phyloP scores from a whole-genome alignment of 2,329 filamentous ascomycete genomes.

The Fusarium sarcochroum region DNA sequence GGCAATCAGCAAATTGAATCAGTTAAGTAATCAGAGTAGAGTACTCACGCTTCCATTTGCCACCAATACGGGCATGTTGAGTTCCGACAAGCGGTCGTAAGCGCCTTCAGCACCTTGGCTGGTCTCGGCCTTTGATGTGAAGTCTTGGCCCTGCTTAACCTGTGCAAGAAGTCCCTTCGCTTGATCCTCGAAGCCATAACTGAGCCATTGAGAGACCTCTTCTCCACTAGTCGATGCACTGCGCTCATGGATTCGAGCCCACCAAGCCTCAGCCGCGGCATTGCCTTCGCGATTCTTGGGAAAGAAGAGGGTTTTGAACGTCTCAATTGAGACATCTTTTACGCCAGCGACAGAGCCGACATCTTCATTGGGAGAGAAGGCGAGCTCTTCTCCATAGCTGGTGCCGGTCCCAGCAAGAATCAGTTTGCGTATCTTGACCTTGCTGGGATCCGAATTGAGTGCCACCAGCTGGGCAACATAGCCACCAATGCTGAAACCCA shows the following conservation, averaged over 20 bases:
- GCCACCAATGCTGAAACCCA: conserved; percentile 1
- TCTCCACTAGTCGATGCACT: not conserved
- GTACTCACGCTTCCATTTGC: conserved; percentile 10
- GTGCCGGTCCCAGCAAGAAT: conserved; percentile 7
- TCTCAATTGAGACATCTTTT: conserved; percentile 4
- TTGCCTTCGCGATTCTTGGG: conserved; percentile 1
- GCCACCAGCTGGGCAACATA: conserved; percentile 19
- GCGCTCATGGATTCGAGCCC: conserved; percentile 8
- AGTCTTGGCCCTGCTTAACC: not conserved
- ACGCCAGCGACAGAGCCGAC: conserved; percentile 2
- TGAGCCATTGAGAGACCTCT: conserved; percentile 5
- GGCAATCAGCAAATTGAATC: not conserved
- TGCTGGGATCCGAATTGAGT: not conserved
- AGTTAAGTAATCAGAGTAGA: rapidly evolving
- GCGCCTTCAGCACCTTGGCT: not conserved
- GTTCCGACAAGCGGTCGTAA: not conserved
- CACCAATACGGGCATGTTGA: not conserved
- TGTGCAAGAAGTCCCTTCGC: not conserved
- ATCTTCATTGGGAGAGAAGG: not conserved
- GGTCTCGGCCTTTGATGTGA: not conserved
- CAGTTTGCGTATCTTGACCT: conserved; percentile 1
- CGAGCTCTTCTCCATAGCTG: not conserved
- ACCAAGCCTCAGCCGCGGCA: conserved; percentile 17
- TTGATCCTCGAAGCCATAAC: not conserved
- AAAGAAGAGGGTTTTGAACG: conserved; percentile 19